These are phyloP conservation scores for Phalaenopsis hybrid DNA, from an alignment of 116 monocot genomes.

Conservation along the genomic window DNA sequence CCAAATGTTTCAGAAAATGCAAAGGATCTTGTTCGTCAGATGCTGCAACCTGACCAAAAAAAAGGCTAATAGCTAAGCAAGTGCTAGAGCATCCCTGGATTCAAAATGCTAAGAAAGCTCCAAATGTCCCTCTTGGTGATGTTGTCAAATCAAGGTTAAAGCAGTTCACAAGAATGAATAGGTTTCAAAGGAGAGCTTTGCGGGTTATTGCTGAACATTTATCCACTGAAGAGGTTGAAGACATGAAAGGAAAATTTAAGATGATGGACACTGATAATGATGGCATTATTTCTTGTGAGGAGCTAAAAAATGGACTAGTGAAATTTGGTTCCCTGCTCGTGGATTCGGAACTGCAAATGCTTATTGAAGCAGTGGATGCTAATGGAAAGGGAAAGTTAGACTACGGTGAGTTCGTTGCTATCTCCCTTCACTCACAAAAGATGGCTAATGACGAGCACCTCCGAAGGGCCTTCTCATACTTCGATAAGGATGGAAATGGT, in stretches of 20 bases:
- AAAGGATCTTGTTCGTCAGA: conserved; percentile 47
- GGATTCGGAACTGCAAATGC: conserved; percentile 56
- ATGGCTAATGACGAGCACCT: conserved; percentile 95
- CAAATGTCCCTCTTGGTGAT: conserved; percentile 61
- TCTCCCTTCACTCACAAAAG: conserved; percentile 79
- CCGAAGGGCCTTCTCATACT: conserved; percentile 67
- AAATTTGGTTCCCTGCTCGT: conserved; percentile 51
- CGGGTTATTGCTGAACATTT: conserved; percentile 66
- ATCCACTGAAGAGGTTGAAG: conserved; percentile 58
- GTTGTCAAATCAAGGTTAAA: conserved; percentile 57
- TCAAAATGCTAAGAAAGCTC: conserved; percentile 65
- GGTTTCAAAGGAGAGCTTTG: conserved; percentile 49
- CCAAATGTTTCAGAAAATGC: conserved; percentile 65
- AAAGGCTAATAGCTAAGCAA: conserved; percentile 55
- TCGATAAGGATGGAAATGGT: conserved; percentile 87
- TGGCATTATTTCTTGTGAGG: conserved; percentile 45
- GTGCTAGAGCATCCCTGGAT: conserved; percentile 61
- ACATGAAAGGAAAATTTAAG: conserved; percentile 58
- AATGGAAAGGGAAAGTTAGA: conserved; percentile 75
- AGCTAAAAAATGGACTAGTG: conserved; percentile 42
- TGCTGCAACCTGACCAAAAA: conserved; percentile 62
- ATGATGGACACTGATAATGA: conserved; percentile 55
- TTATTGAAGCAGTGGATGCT: conserved; percentile 46
- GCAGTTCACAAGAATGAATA: conserved; percentile 59
- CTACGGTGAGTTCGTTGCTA: conserved; percentile 88